Percentiles rank a stretch among this genome's conserved stretches.
These are phyloP conservation scores for Aquanectria penicillioides DNA, from an alignment of 2,329 filamentous ascomycete species.

Conservation along the genomic window DNA sequence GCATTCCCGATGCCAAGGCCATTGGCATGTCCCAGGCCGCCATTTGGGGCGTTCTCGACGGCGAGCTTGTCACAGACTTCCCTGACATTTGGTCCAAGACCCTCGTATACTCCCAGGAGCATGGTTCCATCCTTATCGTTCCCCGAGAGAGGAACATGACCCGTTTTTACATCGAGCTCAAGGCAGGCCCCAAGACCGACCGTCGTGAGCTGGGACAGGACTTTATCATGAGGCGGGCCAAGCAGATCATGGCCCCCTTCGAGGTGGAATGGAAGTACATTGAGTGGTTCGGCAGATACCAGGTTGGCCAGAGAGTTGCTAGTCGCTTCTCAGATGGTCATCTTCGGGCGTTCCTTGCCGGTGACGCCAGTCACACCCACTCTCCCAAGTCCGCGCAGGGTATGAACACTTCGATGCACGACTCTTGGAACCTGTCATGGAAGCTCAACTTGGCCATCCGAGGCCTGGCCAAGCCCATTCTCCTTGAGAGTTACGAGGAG, in stretches of 20 bases:
- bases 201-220: constrained; percentile 62
- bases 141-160: constrained; percentile 79
- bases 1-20: constrained; percentile 66
- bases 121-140: constrained; percentile 78
- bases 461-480: constrained; percentile 61
- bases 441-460: constrained; percentile 63
- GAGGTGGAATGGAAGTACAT: constrained; percentile 66
- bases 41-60: constrained; percentile 78
- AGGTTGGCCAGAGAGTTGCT: constrained; percentile 77
- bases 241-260: constrained; percentile 69
- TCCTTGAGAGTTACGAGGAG: constrained; percentile 70
- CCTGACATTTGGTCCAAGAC: constrained; percentile 82
- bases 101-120: constrained; percentile 72
- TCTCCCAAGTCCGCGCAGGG: constrained; percentile 77
- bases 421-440: constrained; percentile 69
- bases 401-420: constrained; percentile 71
- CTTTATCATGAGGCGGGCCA: constrained; percentile 76
- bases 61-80: constrained; percentile 76
- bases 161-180: constrained; percentile 69
- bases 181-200: constrained; percentile 55
- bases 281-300: constrained; percentile 79
- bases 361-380: constrained; percentile 78
- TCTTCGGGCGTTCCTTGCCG: constrained; percentile 72
- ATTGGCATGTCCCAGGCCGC: constrained; percentile 64
- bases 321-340: constrained; percentile 73